Conservation (phyloP, 257 asterid genomes). For the Primulina eburnea region DNA sequence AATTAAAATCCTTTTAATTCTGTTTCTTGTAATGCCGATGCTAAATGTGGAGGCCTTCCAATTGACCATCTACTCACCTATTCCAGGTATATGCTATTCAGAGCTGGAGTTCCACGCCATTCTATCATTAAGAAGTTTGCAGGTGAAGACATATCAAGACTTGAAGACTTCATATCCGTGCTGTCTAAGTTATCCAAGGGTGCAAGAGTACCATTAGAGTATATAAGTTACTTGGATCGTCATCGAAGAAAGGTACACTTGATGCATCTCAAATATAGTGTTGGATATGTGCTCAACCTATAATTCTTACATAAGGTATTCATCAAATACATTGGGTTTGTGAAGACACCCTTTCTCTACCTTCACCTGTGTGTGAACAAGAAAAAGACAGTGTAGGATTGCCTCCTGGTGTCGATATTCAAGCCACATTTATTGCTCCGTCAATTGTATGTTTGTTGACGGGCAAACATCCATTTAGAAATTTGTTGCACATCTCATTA, state of each 20-base stretch:
- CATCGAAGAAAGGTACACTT: slow-evolving; percentile 84
- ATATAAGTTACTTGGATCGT: slow-evolving; percentile 76
- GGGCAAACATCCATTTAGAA: neutral
- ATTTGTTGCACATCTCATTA: neutral
- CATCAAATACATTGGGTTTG: neutral
- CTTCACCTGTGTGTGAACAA: neutral
- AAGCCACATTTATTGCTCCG: neutral
- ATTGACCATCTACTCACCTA: slow-evolving; percentile 19
- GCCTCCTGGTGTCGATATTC: neutral
- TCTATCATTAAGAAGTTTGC: slow-evolving; percentile 96
- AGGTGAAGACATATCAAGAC: slow-evolving; percentile 78
- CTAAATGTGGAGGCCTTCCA: slow-evolving; percentile 10
- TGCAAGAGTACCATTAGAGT: slow-evolving; percentile 94
- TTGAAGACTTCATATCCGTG: slow-evolving; percentile 74
- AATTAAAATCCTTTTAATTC: slow-evolving; percentile 8
- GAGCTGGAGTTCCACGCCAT: slow-evolving; percentile 98
- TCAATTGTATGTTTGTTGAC: neutral
- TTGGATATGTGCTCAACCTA: slow-evolving; percentile 17
- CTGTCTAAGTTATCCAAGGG: slow-evolving; percentile 86
- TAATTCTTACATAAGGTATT: slow-evolving; percentile 1
- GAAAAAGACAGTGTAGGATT: neutral
- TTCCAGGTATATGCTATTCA: slow-evolving; percentile 82
- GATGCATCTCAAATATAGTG: slow-evolving; percentile 14
- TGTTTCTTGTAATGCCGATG: slow-evolving; percentile 13
- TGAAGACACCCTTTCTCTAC: slow-evolving; percentile 3